These are phyloP conservation scores for Lentinus brumalis DNA, from an alignment of 768 basidiomycete genomes.

Conservation along the genomic window DNA sequence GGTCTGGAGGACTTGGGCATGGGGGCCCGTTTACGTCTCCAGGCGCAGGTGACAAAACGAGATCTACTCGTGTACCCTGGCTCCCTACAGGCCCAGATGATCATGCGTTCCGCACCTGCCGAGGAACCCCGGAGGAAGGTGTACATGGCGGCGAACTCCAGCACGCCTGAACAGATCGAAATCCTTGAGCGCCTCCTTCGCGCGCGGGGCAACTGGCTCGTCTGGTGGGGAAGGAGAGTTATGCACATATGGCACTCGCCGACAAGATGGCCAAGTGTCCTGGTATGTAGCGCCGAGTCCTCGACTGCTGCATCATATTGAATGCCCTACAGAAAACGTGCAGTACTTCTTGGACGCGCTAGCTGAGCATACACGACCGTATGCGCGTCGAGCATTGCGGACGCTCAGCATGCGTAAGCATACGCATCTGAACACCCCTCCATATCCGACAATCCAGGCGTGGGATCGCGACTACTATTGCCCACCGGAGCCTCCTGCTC, in stretches of 20 bases:
- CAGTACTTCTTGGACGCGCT: constrained; percentile 81
- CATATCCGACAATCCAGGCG: constrained; percentile 74
- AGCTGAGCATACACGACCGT: constrained; percentile 76
- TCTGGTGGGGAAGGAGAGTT: constrained; percentile 84
- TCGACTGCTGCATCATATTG: no score
- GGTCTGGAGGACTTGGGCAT: constrained; percentile 79
- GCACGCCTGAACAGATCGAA: constrained; percentile 71
- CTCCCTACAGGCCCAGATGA: constrained; percentile 90
- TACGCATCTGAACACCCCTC: constrained; percentile 58
- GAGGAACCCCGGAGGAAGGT: constrained; percentile 82
- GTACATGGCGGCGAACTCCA: constrained; percentile 82
- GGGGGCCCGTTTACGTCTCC: constrained; percentile 71
- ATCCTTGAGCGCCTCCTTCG: constrained; percentile 78
- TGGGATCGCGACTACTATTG: constrained; percentile 98
- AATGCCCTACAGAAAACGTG: constrained; percentile 95
- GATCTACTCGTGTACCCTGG: constrained; percentile 82
- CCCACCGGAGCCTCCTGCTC: constrained; percentile 73
- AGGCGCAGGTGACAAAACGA: constrained; percentile 75
- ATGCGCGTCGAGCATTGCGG: constrained; percentile 73
- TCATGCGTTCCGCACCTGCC: constrained; percentile 84
- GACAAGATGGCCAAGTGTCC: constrained; percentile 99
- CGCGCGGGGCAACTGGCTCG: constrained; percentile 83
- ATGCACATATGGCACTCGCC: constrained; percentile 80
- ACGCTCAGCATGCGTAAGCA: constrained; percentile 74
- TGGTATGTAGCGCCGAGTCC: no score